These are phyloP conservation scores for Verruconis gallopava DNA, from an alignment of 2,329 filamentous ascomycete genomes.

Conservation along the genomic window DNA sequence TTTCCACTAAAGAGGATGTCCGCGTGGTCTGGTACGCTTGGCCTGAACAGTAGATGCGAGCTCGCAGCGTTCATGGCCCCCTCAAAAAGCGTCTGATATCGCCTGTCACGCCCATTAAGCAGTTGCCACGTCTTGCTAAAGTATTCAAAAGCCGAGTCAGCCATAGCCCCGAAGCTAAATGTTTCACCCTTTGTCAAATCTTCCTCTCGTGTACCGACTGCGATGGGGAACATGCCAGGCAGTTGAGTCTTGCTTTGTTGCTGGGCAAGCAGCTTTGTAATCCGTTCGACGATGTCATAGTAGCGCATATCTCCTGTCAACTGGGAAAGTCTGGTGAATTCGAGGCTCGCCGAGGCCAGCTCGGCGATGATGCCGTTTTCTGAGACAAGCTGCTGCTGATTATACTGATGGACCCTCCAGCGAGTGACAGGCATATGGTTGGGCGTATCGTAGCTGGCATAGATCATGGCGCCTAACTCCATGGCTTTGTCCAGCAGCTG, in stretches of 20 bases:
- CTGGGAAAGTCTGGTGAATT: conserved; percentile 82
- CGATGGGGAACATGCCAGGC: conserved; percentile 68
- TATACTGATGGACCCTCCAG: conserved; percentile 37
- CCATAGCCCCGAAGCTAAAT: conserved; percentile 27
- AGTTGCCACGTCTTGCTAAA: conserved; percentile 36
- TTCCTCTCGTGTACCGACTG: conserved; percentile 32
- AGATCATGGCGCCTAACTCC: conserved; percentile 67
- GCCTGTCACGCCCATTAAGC: conserved; percentile 29
- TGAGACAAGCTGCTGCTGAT: not conserved
- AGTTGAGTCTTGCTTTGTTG: conserved; percentile 59
- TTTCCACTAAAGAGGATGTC: conserved; percentile 36
- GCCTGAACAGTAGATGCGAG: conserved; percentile 33
- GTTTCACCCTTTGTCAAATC: conserved; percentile 17
- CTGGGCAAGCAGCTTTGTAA: conserved; percentile 66
- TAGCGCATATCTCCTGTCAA: conserved; percentile 70
- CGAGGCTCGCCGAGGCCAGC: conserved; percentile 67
- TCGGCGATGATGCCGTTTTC: conserved; percentile 39
- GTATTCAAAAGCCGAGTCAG: conserved; percentile 30
- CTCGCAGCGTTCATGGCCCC: conserved; percentile 29
- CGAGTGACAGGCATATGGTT: conserved; percentile 83
- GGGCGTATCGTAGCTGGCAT: conserved; percentile 78
- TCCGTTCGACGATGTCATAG: conserved; percentile 78
- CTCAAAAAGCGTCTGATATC: conserved; percentile 43
- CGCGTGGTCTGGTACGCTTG: conserved; percentile 31
- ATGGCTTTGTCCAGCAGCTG: conserved; percentile 64